These are phyloP conservation scores for Capronia epimyces DNA, from an alignment of 2,329 filamentous ascomycete species.

Conservation along the genomic window DNA sequence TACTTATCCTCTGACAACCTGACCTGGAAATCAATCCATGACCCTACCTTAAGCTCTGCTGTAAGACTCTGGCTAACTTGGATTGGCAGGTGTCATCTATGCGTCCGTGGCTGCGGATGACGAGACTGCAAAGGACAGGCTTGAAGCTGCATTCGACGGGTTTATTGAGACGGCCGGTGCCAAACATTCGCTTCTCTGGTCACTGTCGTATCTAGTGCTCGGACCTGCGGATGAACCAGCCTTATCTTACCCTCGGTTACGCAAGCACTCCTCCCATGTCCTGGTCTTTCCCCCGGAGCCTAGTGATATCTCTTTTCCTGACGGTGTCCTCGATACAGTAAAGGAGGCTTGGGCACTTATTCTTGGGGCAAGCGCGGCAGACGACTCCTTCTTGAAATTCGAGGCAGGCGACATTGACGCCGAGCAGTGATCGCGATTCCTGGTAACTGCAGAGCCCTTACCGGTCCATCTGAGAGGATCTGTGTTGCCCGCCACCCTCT, in stretches of 20 bases:
- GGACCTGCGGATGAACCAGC: constrained; percentile 21
- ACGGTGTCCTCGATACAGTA: constrained; percentile 61
- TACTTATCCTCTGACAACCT: constrained; percentile 80
- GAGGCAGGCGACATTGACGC: constrained; percentile 18
- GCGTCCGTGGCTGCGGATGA: constrained; percentile 38
- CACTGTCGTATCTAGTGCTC: constrained; percentile 44
- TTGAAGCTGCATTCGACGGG: constrained; percentile 15
- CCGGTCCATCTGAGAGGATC: background rate
- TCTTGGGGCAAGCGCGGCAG: constrained; percentile 47
- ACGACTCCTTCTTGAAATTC: constrained; percentile 51
- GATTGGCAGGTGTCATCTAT: constrained; percentile 52
- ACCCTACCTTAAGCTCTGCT: constrained; percentile 11
- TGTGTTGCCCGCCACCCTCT: background rate
- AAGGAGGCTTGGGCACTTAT: constrained; percentile 64
- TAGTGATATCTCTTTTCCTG: constrained; percentile 68
- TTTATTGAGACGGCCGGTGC: constrained; percentile 14
- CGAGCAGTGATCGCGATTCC: constrained; percentile 3
- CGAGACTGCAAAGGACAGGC: constrained; percentile 8
- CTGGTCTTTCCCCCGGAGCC: constrained; percentile 56
- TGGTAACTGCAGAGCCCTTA: background rate
- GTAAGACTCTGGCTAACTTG: constrained; percentile 1
- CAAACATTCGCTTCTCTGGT: constrained; percentile 19
- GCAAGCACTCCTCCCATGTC: constrained; percentile 35
- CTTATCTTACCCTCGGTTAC: constrained; percentile 2
- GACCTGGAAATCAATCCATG: constrained; percentile 48